Percentiles rank a stretch among this genome's conserved stretches.
These are phyloP conservation scores for Mycena amicta DNA, from an alignment of 768 basidiomycete species.

Conservation along the genomic window DNA sequence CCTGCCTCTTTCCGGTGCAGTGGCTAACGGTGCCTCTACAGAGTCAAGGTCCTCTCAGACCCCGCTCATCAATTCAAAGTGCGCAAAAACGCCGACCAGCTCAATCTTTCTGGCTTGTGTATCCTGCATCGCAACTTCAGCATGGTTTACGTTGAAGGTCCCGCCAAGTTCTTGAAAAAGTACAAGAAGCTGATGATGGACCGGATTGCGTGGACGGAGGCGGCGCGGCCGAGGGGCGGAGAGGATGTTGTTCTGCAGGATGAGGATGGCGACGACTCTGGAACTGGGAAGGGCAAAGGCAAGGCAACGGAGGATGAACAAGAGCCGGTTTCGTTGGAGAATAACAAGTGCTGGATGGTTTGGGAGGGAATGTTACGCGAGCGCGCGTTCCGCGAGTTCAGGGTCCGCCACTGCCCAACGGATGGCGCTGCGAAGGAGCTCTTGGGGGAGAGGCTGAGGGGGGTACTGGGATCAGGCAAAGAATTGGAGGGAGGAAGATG, in stretches of 20 bases:
- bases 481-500: constrained; percentile 84
- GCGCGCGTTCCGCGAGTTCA: constrained; percentile 77
- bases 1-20: background rate
- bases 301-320: constrained; percentile 32
- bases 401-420: constrained; percentile 78
- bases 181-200: constrained; percentile 86
- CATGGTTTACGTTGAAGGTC: constrained; percentile 94
- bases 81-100: constrained; percentile 93
- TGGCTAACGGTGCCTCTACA: constrained; percentile 30
- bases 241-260: constrained; percentile 72
- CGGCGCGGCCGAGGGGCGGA: constrained; percentile 74
- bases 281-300: constrained; percentile 31
- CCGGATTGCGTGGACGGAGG: constrained; percentile 93
- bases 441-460: constrained; percentile 79
- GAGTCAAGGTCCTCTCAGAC: constrained; percentile 87
- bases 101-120: constrained; percentile 83
- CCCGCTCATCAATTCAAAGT: constrained; percentile 96
- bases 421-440: constrained; percentile 86
- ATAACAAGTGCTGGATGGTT: constrained; percentile 87
- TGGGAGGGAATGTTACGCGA: constrained; percentile 94
- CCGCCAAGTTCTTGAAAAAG: constrained; percentile 77
- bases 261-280: constrained; percentile 37
- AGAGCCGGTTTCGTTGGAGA: constrained; percentile 59
- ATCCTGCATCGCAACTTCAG: constrained; percentile 89
- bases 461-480: constrained; percentile 96